Base-by-base conservation (phyloP, 208 protist species). In the Leishmania guyanensis region DNA sequence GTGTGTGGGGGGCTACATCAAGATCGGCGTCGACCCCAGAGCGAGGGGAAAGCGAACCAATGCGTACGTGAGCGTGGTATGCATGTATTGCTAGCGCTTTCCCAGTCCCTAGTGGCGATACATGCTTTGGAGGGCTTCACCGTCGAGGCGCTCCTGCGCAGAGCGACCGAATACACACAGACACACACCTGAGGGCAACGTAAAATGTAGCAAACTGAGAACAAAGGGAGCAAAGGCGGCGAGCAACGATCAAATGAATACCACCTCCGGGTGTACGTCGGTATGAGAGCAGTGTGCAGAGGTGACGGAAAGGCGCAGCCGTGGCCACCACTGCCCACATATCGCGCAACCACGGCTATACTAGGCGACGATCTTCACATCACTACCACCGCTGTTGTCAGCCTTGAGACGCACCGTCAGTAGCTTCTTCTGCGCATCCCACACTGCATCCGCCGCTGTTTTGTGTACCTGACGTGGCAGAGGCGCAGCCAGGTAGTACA, bases 401-500 rank as follows among this genome's bases (percentile, higher is more conserved):
- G 89, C 88, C 29, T 71, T 84, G 12, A 97, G 86, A 16, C 81
- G 88, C 43, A 96, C 86, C n/a, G 54, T 87, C 58, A 97, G 84
- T 58, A 64, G 77, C 82, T 92, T 94, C 51, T 84, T 91, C 33
- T 76, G 78, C 26, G 77, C 81, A 64, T 97, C 90, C 95, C 95
- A 98, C 80, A 88, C 88, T 5, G 91, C 93, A 75, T 93, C 78
- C 75, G 64, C 62, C 91, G 36, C 87, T 83, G 88, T 84, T 48
- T 86, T 78, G 39, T 89, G 64, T 68, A 97, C 93, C 74, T 85
- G 84, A 33, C 88, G 86, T 53, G 92, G 93, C 46, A 98, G 80
- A 29, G 88, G 80, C 17, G 92, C 89, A 14, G 82, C 70, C 36
- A 98, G 77, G 78, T 90, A 94, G 86, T 98, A 97, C 36, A 84